These are phyloP conservation scores for Talaromyces thailandensis DNA, from an alignment of 495 filamentous ascomycete species.

Conservation along the genomic window DNA sequence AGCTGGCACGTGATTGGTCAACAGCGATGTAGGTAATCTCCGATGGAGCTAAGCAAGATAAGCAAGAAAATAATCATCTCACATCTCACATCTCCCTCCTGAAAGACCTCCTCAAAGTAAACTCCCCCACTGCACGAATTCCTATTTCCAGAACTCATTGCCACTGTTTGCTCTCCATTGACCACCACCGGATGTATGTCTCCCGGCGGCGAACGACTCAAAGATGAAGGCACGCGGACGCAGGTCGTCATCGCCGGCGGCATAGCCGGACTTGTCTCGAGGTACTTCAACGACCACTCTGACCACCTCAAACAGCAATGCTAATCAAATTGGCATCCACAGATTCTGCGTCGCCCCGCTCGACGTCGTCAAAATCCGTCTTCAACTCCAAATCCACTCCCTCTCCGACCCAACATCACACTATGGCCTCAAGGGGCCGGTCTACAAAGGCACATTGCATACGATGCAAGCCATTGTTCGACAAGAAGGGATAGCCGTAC, in stretches of 20 bases:
- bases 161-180: background rate
- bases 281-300: conserved; percentile 33
- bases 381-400: conserved; percentile 81
- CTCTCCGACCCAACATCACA: conserved; percentile 56
- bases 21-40: background rate
- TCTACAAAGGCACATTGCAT: conserved; percentile 70
- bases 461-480: conserved; percentile 68
- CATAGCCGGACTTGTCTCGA: conserved; percentile 79
- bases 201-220: conserved; percentile 62
- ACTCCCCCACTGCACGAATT: no score
- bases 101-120: no score
- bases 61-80: background rate
- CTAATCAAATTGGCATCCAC: conserved; percentile 19
- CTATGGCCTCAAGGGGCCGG: conserved; percentile 44
- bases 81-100: no score
- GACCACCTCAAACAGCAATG: conserved; percentile 73
- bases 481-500: conserved; percentile 67
- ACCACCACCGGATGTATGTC: conserved; percentile 53
- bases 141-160: no score
- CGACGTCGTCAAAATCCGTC: conserved; percentile 94
- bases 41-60: background rate
- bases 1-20: background rate
- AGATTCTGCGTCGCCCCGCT: conserved; percentile 88
- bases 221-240: conserved; percentile 83
- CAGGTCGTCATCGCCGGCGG: conserved; percentile 82